Conservation (phyloP, 2,329 filamentous ascomycete genomes). For the Tolypocladium album region DNA sequence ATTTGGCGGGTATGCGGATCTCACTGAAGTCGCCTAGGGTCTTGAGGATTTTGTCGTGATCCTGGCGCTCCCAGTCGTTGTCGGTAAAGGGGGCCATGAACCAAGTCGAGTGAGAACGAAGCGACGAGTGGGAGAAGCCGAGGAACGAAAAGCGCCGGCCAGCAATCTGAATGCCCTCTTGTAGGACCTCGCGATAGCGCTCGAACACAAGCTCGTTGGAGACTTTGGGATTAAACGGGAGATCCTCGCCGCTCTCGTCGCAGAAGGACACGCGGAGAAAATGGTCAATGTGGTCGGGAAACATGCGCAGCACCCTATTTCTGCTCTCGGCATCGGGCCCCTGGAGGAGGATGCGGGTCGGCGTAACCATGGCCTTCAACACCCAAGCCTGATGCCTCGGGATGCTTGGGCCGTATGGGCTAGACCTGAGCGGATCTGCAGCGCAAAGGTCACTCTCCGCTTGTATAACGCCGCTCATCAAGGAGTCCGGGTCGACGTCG, state of each 20-base stretch:
- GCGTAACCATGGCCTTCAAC: constrained; percentile 48
- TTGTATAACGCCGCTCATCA: constrained; percentile 28
- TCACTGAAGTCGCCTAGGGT: constrained; percentile 37
- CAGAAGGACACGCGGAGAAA: constrained; percentile 64
- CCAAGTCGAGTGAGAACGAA: constrained; percentile 63
- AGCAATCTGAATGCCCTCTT: constrained; percentile 49
- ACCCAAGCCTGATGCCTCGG: constrained; percentile 35
- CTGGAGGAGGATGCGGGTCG: constrained; percentile 42
- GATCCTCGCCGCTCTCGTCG: constrained; percentile 59
- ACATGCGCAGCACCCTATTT: constrained; percentile 62
- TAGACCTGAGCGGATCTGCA: constrained; percentile 11
- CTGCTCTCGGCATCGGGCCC: constrained; percentile 57
- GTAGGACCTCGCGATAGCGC: constrained; percentile 51
- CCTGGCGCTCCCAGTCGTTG: constrained; percentile 17
- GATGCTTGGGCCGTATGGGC: constrained; percentile 14
- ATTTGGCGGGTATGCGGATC: constrained; percentile 43
- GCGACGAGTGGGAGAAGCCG: constrained; percentile 70
- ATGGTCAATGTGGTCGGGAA: constrained; percentile 43
- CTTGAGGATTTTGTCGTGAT: constrained; percentile 31
- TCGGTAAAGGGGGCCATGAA: constrained; percentile 38
- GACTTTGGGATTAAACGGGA: constrained; percentile 45
- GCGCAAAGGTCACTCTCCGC: constrained; percentile 27
- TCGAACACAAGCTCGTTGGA: constrained; percentile 36
- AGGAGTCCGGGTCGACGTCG: constrained; percentile 24
- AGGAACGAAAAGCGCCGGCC: constrained; percentile 56